phyloP scores from a whole-genome alignment of 768 basidiomycete genomes.

The Boletus vinaceobasis region DNA sequence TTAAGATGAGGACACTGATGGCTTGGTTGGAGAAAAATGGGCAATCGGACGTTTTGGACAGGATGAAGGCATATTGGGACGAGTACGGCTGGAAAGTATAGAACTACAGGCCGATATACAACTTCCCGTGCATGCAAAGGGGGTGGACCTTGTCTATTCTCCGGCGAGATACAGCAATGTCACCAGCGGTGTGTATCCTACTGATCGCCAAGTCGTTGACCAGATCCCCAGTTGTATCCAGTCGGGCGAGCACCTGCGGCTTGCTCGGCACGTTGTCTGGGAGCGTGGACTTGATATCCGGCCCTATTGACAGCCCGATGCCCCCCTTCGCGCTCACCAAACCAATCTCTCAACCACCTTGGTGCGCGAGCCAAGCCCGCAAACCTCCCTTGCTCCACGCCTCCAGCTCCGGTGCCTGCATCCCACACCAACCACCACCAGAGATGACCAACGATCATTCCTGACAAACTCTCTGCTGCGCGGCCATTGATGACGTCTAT shows the following conservation, averaged over 20 bases:
- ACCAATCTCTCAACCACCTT: slow-evolving; percentile 49
- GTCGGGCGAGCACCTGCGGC: slow-evolving; percentile 18
- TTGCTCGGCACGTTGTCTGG: slow-evolving; percentile 35
- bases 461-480: slow-evolving; percentile 58
- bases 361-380: slow-evolving; percentile 50
- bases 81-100: slow-evolving; percentile 29
- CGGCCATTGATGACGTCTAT: slow-evolving; percentile 70
- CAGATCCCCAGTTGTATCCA: slow-evolving; percentile 53
- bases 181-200: slow-evolving; percentile 2
- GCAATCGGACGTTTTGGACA: slow-evolving; percentile 55
- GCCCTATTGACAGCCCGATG: slow-evolving; percentile 35
- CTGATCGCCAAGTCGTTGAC: slow-evolving; percentile 45
- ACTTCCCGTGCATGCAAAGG: not conserved
- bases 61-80: slow-evolving; percentile 67
- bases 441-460: slow-evolving; percentile 71
- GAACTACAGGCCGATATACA: slow-evolving; percentile 1
- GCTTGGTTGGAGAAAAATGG: slow-evolving; percentile 74
- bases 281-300: slow-evolving; percentile 61
- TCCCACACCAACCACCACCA: slow-evolving; percentile 80
- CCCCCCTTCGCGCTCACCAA: slow-evolving; percentile 40
- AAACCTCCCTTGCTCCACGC: slow-evolving; percentile 36
- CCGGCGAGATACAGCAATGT: not conserved
- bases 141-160: not conserved
- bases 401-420: slow-evolving; percentile 38
- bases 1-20: slow-evolving; percentile 85